Evolutionary conservation across 2,329 filamentous ascomycete species (phyloP), one percentile per base, ranked within the genome.

Genomic region (Pestalotiopsis sp.): DNA sequence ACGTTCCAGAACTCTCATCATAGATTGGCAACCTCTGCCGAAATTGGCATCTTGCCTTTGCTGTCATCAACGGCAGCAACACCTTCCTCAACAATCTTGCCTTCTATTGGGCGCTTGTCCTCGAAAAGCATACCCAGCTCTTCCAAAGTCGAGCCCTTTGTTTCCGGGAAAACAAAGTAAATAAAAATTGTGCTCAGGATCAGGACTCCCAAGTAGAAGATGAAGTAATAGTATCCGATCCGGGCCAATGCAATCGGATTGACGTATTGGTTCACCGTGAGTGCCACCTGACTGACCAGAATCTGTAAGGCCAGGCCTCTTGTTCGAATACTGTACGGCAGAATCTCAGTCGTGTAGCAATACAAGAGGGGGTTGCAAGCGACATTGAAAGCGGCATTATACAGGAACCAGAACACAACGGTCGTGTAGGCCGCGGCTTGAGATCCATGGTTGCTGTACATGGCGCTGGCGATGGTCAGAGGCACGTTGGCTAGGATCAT

Each of bases 61-160:
- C 45, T 52, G 7, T 17, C 17, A 52, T 52, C 45, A 20, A 52
- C 45, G 17, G 45, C 7, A 20, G 45, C 14, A 52, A 52, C n/a
- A n/a, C 45, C 45, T 9, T 52, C 45, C 17, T 52, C 45, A n/a
- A 20, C 45, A n/a, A n/a, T 52, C n/a, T 52, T 52, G 45, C 45
- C 45, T 49, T 49, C 45, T 49, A 49, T 49, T n/a, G 45, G 45
- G 6, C n/a, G 45, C 45, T 49, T 49, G 45, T 85, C 85, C 1
- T 85, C 86, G 73, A 89, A 89, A 2, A 89, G 77, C 36, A 86
- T 72, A 72, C 88, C 87, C 69, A 90, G 89, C 67, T 88, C 86
- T 71, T 90, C 87, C 2, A 89, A 66, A 0, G 77, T 73, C n/a
- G 75, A 77, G 25, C 84, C 81, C 70, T 85, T 86, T 0, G 85